Conservation (phyloP, 306 rosid species). For the Quercus rubra region DNA sequence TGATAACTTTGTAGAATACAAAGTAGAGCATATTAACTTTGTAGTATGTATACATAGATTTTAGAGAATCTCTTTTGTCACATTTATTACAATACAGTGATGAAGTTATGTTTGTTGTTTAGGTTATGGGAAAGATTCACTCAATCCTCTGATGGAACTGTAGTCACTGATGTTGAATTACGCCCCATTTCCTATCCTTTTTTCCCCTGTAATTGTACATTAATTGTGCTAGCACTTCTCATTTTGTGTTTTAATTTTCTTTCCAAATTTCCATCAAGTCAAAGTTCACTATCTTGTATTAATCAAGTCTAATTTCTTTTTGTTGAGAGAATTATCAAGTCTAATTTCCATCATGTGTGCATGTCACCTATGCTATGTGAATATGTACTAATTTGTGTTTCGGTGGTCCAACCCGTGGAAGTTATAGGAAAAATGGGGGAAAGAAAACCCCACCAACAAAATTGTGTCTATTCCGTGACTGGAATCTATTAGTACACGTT, state of each 20-base stretch:
- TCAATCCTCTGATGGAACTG: conserved; percentile 85
- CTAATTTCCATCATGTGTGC: neutral
- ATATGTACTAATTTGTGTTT: neutral
- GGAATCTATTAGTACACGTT: no score
- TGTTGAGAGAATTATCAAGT: neutral
- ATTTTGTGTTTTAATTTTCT: no score
- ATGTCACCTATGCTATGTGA: neutral
- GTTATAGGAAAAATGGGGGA: no score
- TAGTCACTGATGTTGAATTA: conserved; percentile 82
- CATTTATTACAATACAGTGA: conserved; percentile 1
- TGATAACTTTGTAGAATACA: no score
- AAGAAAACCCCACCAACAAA: no score
- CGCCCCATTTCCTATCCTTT: conserved; percentile 21
- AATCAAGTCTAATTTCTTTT: neutral
- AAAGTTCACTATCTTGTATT: neutral
- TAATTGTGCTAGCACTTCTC: neutral
- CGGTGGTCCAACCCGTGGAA: no score
- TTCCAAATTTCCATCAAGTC: neutral
- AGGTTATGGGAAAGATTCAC: conserved; percentile 96
- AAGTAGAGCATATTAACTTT: neutral
- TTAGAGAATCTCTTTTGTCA: neutral
- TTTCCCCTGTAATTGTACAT: neutral
- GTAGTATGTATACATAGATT: neutral
- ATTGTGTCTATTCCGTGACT: no score
- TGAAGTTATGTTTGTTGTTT: conserved; percentile 19